These are phyloP conservation scores for Scheffersomyces insectosa DNA, from an alignment of 1,139 yeast species.

Conservation along the genomic window DNA sequence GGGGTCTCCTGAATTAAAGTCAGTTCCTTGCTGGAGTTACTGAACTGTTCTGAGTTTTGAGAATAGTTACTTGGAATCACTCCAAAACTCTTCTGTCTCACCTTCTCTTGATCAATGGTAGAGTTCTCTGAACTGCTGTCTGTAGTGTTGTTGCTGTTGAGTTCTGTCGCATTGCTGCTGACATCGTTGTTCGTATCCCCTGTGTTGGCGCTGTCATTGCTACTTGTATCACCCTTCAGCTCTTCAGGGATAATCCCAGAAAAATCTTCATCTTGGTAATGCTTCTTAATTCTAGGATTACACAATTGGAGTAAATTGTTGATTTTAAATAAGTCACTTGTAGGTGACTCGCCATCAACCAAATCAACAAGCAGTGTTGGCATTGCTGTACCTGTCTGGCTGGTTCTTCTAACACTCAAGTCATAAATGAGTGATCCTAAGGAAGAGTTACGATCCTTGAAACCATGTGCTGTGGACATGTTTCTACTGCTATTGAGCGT, in stretches of 20 bases:
- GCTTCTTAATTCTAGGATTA: constrained; percentile 39
- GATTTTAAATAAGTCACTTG: constrained; percentile 21
- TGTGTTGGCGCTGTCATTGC: not conserved
- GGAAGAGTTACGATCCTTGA: not conserved
- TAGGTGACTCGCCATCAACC: constrained; percentile 20
- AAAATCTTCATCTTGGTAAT: constrained; percentile 22
- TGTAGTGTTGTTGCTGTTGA: no score
- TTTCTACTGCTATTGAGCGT: not conserved
- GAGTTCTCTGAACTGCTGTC: no score
- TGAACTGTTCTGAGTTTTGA: no score
- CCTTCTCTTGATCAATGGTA: constrained; percentile 3
- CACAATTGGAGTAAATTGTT: constrained; percentile 29
- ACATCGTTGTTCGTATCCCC: constrained; percentile 1
- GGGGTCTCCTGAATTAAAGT: no score
- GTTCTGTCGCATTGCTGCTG: not conserved
- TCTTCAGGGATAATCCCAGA: not conserved
- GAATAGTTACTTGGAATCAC: constrained; percentile 8
- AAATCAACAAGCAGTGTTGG: constrained; percentile 11
- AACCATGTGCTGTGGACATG: not conserved
- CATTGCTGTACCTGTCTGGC: constrained; percentile 14
- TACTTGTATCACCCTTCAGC: no score
- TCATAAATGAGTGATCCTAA: constrained; percentile 27
- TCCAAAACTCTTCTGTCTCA: constrained; percentile 29
- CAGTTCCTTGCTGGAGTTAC: no score
- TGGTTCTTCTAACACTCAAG: constrained; percentile 19